Percentiles rank a stretch among this genome's conserved stretches.
phyloP scores from a whole-genome alignment of 176 grass and related monocot species.

The Saccharum officinarum region DNA sequence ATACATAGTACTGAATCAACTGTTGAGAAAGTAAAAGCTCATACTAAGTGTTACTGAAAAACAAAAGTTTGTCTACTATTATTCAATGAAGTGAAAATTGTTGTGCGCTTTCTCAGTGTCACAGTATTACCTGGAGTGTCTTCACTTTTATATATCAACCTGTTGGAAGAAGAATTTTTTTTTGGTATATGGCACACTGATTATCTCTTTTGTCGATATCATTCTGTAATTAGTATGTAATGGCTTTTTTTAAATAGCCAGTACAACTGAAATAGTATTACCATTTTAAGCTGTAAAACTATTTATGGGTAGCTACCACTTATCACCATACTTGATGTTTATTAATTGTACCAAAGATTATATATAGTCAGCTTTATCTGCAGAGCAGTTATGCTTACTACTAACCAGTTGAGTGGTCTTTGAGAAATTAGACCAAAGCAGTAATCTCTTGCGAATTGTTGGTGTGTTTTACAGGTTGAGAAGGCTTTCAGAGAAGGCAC shows the following conservation, averaged over 20 bases:
- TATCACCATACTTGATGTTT: constrained; percentile 9
- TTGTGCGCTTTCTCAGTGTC: background rate
- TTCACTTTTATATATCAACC: background rate
- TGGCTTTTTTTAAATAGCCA: background rate
- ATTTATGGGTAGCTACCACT: background rate
- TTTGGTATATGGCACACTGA: background rate
- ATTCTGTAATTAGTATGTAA: background rate
- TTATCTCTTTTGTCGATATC: background rate
- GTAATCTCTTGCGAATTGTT: background rate
- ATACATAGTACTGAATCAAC: background rate
- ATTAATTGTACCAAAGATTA: background rate
- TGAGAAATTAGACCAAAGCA: background rate
- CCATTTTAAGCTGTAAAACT: background rate
- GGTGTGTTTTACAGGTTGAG: constrained; percentile 54
- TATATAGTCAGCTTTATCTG: background rate
- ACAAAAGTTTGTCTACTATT: background rate
- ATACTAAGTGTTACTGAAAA: background rate
- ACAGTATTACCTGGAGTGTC: background rate
- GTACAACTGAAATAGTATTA: background rate
- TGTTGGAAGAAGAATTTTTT: constrained; percentile 8
- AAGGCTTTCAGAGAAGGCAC: constrained; percentile 96
- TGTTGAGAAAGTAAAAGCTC: background rate
- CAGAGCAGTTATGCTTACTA: background rate
- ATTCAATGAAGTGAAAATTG: background rate
- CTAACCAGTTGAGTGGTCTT: background rate